Evolutionary conservation across 768 basidiomycete species (phyloP).

Genomic region (Boletellus ananiceps): DNA sequence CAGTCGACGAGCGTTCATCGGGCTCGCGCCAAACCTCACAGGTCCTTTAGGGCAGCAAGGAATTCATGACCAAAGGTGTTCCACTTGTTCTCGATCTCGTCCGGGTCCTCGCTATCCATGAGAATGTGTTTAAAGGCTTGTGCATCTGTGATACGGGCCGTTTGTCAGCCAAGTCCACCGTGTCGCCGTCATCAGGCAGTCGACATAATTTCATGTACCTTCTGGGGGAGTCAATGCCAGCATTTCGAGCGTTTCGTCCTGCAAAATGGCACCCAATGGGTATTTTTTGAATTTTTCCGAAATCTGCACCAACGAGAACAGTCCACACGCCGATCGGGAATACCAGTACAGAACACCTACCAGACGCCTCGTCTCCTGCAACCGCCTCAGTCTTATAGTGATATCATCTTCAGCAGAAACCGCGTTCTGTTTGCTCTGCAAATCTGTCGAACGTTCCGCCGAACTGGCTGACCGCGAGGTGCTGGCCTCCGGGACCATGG

Average conservation of each 20-base stretch:
- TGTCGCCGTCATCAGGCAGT: too few species aligned
- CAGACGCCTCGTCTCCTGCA: slow-evolving; percentile 18
- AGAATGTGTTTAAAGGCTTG: slow-evolving; percentile 10
- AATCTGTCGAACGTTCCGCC: background rate
- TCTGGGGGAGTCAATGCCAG: slow-evolving; percentile 18
- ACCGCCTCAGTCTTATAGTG: slow-evolving; percentile 7
- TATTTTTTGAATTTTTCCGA: slow-evolving; percentile 2
- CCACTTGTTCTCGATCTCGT: slow-evolving; percentile 16
- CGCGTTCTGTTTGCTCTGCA: background rate
- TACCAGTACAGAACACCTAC: slow-evolving; percentile 8
- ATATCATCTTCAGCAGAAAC: slow-evolving; percentile 10
- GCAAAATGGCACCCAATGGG: slow-evolving; percentile 13
- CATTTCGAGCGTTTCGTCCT: slow-evolving; percentile 24
- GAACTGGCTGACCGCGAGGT: slow-evolving; percentile 4
- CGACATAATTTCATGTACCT: slow-evolving; percentile 7
- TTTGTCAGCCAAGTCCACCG: background rate
- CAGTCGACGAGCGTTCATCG: background rate
- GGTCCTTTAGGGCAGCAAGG: slow-evolving; percentile 13
- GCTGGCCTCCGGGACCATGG: slow-evolving; percentile 6
- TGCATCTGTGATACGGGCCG: slow-evolving; percentile 10
- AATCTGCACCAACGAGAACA: slow-evolving; percentile 13
- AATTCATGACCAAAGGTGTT: slow-evolving; percentile 16
- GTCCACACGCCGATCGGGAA: background rate
- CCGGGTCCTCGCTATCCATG: slow-evolving; percentile 16
- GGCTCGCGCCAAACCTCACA: slow-evolving; percentile 10